Conservation (phyloP, 331 rosid genomes). For the Malus hybrid region DNA sequence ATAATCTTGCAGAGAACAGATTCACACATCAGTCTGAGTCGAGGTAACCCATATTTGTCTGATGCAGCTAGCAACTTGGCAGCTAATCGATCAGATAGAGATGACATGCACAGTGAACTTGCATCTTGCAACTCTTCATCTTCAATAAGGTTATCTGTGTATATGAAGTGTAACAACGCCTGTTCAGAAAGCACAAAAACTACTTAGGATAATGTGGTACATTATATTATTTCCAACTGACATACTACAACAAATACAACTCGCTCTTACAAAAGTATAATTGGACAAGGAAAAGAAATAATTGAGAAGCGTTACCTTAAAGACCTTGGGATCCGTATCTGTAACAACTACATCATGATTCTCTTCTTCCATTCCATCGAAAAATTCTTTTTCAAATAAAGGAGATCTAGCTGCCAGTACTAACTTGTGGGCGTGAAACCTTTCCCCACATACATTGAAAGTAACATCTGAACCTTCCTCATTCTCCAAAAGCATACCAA, state of each 20-base stretch:
- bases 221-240: neutral
- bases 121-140: conserved; percentile 57
- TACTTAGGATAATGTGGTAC: conserved; percentile 1
- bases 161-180: conserved; percentile 87
- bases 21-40: conserved; percentile 87
- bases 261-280: neutral
- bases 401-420: conserved; percentile 79
- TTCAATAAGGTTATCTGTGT: conserved; percentile 70
- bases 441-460: conserved; percentile 67
- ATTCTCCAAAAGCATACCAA: conserved; percentile 61
- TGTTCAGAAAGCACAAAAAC: conserved; percentile 30
- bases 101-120: conserved; percentile 49
- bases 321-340: conserved; percentile 75
- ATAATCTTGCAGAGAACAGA: conserved; percentile 87
- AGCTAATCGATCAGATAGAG: conserved; percentile 56
- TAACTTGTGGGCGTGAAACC: conserved; percentile 74
- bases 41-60: conserved; percentile 68
- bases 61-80: conserved; percentile 91
- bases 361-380: conserved; percentile 45
- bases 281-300: neutral
- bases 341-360: conserved; percentile 42
- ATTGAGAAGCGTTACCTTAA: conserved; percentile 46
- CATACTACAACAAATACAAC: neutral
- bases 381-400: conserved; percentile 47
- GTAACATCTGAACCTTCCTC: conserved; percentile 72